phyloP scores from a whole-genome alignment of 345 rosid species.

The Eucalyptus marginata region DNA sequence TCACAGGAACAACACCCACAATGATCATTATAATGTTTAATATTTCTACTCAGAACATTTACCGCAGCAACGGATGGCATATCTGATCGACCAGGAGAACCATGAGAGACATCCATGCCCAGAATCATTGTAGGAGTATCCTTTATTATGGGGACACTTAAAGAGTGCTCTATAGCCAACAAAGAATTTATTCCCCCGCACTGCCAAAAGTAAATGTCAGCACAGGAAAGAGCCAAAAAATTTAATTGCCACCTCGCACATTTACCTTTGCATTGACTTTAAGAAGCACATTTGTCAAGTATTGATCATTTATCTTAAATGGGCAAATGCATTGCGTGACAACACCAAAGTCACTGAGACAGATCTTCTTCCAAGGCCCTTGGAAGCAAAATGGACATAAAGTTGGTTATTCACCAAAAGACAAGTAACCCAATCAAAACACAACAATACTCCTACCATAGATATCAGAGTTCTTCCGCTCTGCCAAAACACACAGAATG shows the following conservation, averaged over 20 bases:
- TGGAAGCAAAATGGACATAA: background rate
- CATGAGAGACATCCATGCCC: conserved; percentile 98
- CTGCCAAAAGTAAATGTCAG: conserved; percentile 17
- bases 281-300: conserved; percentile 78
- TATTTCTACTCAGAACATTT: conserved; percentile 1
- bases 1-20: background rate
- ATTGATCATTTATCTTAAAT: conserved; percentile 54
- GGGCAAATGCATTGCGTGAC: conserved; percentile 84
- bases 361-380: conserved; percentile 85
- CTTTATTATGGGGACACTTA: conserved; percentile 38
- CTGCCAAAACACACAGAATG: conserved; percentile 73
- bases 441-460: conserved; percentile 32
- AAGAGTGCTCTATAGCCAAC: conserved; percentile 48
- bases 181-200: conserved; percentile 93
- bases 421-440: background rate
- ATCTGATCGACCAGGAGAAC: conserved; percentile 72
- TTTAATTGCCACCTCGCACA: background rate
- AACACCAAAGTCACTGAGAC: conserved; percentile 63
- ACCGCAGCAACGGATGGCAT: conserved; percentile 81
- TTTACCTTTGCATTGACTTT: conserved; percentile 85
- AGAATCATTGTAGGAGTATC: conserved; percentile 77
- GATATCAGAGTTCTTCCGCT: conserved; percentile 65
- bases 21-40: background rate
- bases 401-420: background rate
- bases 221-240: background rate